phyloP scores from a whole-genome alignment of 345 rosid genomes.

The Eucalyptus victrix region DNA sequence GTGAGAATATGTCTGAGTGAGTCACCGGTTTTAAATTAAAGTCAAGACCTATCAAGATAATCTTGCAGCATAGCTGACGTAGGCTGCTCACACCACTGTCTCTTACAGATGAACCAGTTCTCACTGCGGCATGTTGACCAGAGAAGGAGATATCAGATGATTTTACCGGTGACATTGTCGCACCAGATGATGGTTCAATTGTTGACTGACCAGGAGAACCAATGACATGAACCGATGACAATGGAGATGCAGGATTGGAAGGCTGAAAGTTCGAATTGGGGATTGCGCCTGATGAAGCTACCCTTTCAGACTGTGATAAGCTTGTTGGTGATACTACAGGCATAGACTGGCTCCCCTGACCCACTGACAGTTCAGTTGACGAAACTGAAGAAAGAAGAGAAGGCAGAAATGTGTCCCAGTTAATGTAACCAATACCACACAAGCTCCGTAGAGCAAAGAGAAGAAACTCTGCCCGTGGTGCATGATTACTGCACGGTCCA shows the following conservation, averaged over 20 bases:
- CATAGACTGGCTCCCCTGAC: conserved; percentile 51
- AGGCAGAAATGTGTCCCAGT: conserved; percentile 83
- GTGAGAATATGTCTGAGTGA: conserved; percentile 66
- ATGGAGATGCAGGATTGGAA: conserved; percentile 48
- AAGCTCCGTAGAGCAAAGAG: conserved; percentile 80
- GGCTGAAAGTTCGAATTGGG: conserved; percentile 49
- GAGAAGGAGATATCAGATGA: conserved; percentile 33
- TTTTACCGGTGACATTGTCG: conserved; percentile 45
- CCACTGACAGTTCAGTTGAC: conserved; percentile 48
- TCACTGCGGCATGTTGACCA: conserved; percentile 30
- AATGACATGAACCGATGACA: conserved; percentile 61
- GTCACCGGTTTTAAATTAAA: conserved; percentile 73
- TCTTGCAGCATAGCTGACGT: conserved; percentile 85
- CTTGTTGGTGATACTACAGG: conserved; percentile 39
- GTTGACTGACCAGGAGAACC: conserved; percentile 71
- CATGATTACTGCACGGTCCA: conserved; percentile 71
- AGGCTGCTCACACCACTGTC: conserved; percentile 64
- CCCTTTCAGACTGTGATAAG: conserved; percentile 48
- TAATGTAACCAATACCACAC: conserved; percentile 60
- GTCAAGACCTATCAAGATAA: conserved; percentile 66
- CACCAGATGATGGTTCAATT: conserved; percentile 47
- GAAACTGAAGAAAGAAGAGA: conserved; percentile 80
- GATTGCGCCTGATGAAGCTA: conserved; percentile 29
- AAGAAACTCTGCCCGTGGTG: conserved; percentile 85
- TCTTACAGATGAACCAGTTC: conserved; percentile 32